Base-by-base conservation (phyloP, 176 grass and related monocot species). In the Poa pratensis region DNA sequence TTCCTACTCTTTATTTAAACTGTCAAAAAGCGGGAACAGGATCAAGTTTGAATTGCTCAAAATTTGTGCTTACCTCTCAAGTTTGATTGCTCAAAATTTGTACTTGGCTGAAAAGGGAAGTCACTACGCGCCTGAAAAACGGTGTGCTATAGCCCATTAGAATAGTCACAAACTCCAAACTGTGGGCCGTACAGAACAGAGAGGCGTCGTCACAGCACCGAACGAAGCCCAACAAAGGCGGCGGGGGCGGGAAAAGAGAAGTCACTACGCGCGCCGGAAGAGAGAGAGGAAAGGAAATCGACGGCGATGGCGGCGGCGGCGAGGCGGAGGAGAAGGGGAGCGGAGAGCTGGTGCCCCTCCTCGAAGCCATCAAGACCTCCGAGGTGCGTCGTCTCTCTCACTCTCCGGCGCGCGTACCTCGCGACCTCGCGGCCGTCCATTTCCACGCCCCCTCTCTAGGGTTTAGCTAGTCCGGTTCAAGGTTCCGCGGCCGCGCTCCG, bases 381-480 rank as follows among this genome's bases (percentile, higher is more conserved):
- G 71, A 74, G 71, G 71, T 74, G 24, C 15, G 71, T 30, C 71
- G 1, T 51, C 15, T 51, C 13, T 32, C 27, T 9, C 34, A 53
- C 26, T 3, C n/a, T 2, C 35, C 35, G 35, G 2, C 42, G 7
- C 39, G 57, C 22, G 18, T 43, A 35, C 67, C 48, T 12, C 30
- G 0, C 40, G 1, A 62, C 77, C 55, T 69, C 45, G 43, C 55
- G 27, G 11, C 45, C 26, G 62, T 73, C 58, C 42, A 19, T 84
- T 72, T 49, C 70, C 65, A 18, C 59, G 40, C 20, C 55, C 12
- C 13, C 75, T 20, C 50, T 15, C 69, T 79, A 84, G 80, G 78
- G 53, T 86, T 81, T 85, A 65, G 14, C 15, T 73, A 53, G 12
- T 23, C 54, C 43, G n/a, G n/a, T 82, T 20, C 20, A 40, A 32